A percentile compares a stretch with the other conserved stretches of the same genome.
Conservation (phyloP, 78 protist species). For the Blattamonas nauphoetae region DNA sequence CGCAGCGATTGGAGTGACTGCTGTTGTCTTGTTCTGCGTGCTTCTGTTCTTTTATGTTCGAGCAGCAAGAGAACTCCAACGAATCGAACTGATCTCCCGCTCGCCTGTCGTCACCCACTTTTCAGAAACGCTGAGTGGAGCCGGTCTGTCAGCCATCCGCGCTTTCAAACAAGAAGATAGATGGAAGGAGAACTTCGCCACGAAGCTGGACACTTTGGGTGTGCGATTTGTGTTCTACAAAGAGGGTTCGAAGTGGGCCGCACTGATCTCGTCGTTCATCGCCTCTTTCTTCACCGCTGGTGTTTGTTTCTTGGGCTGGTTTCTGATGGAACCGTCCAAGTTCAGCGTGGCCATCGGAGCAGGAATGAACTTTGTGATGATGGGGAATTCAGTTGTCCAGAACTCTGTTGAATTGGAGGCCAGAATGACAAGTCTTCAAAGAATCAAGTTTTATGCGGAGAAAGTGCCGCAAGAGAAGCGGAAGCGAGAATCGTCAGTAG, state of each 20-base stretch:
- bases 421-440: constrained; percentile 11
- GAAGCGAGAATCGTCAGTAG: neutral
- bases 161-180: constrained; percentile 39
- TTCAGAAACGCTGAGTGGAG: constrained; percentile 53
- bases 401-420: neutral
- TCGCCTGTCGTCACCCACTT: constrained; percentile 72
- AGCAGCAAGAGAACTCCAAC: constrained; percentile 64
- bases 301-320: neutral
- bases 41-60: constrained; percentile 53
- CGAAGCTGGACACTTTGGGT: neutral
- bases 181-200: neutral
- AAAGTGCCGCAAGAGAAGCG: constrained; percentile 9
- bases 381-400: neutral
- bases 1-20: constrained; percentile 28
- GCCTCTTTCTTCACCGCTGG: neutral
- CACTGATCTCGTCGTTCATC: neutral
- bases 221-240: neutral
- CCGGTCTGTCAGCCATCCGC: constrained; percentile 82
- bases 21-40: constrained; percentile 38
- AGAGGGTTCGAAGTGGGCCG: neutral
- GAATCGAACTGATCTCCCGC: constrained; percentile 58
- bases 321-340: no score
- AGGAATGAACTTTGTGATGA: neutral
- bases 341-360: no score
- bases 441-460: constrained; percentile 1